Evolutionary conservation across 225 moss, liverwort and hornwort genomes (phyloP), one percentile per base, ranked within the genome.

Genomic region (Polytrichum formosum): DNA sequence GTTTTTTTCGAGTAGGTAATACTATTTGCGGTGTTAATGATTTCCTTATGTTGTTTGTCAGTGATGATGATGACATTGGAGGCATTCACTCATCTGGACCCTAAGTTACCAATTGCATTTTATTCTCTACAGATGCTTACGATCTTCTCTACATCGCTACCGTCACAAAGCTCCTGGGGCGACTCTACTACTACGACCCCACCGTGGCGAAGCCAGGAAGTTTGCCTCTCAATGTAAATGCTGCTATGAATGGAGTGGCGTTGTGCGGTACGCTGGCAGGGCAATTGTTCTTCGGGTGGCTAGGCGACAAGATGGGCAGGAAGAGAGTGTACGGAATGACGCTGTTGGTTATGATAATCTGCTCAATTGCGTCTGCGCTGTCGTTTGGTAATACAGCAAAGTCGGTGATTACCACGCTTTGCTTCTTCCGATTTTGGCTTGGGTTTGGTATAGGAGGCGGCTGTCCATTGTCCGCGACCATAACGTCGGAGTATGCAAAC

Each of bases 391-490:
- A 77, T 54, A 82, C 82, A 8, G 78, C 82, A 37, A n/a, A 6
- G 6, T 69, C 72, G 5, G 79, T 79, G 37, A 64, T 85, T 79
- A 67, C 79, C 25, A n/a, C 79, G 1, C 85, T 85, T 37, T 85
- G 85, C 28, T 85, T 85, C 23, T 86, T 86, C 53, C 79, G 67
- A 22, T 86, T 86, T 66, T 86, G 86, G 86, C 86, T 86, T 30
- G 86, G 86, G 0, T 75, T 86, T 7, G 86, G 86, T 17, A 83
- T 86, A 5, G 86, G 86, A 0, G 86, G 86, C 0, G 86, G 83
- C 0, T 86, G 83, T 5, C 86, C 86, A 1, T 25, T 86, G 2
- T 28, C 28, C 5, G 69, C 69, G 5, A 69, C 56, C 19, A 69
- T 69, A 1, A 86, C 83, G 86, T 80, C 82, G 5, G 86, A 86